Evolutionary conservation across 2,329 filamentous ascomycete species (phyloP), one percentile per base, ranked within the genome.

Genomic region (Pseudogymnoascus sp.): DNA sequence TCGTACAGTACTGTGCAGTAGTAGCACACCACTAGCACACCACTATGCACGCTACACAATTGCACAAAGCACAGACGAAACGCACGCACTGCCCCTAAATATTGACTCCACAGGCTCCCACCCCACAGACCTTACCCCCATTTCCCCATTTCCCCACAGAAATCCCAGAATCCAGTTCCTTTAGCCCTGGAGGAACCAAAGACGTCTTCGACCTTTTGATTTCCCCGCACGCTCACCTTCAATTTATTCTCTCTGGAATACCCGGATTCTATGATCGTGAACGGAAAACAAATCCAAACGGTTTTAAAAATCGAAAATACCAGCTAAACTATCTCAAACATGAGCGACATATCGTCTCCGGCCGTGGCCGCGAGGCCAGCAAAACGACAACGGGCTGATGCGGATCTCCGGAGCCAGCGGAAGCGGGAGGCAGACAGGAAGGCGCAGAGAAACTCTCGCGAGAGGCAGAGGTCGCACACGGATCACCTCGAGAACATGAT

Each of bases 291-390:
- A 35, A 5, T 33, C 29, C 29, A 13, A 5, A 55, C n/a, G 15
- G 2, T 55, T n/a, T 13, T 55, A 1, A 4, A 21, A 55, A 55
- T 55, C 9, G 27, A 21, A 33, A 33, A 33, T 33, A 35, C 29
- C 29, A 33, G 29, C 27, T 55, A 29, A 13, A 55, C 18, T 21
- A 55, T 12, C 15, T 6, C 29, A 55, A 55, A 55, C 15, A 55
- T 55, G 48, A 55, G 48, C 48, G 29, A 55, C 9, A 55, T 21
- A 33, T 7, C 75, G 62, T 71, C 71, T 65, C 62, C 77, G 40
- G 69, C 65, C n/a, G 70, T 73, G 63, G 70, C 69, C 2, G 55
- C 61, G 61, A 62, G 48, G 48, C 48, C 48, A 55, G 27, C 42
- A 27, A 42, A 58, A n/a, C 6, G 35, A 59, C 37, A 37, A 8